Conservation (phyloP, 164 flowering plant genomes). For the Brasenia schreberi region DNA sequence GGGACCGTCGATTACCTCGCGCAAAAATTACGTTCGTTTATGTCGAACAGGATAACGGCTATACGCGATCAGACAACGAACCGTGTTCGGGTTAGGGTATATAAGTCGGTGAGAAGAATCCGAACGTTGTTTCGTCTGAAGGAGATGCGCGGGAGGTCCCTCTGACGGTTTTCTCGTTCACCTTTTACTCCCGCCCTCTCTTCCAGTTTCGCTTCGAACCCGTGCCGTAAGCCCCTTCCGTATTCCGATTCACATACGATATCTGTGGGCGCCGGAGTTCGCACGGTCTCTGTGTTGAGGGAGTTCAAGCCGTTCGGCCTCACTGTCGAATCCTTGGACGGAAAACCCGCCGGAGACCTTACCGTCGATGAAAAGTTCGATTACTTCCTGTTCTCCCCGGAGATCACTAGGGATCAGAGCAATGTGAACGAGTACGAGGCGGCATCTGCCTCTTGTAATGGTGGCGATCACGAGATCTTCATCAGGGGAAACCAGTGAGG, state of each 20-base stretch:
- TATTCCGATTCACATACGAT: background rate
- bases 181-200: too few species aligned
- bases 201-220: too few species aligned
- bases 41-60: too few species aligned
- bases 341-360: constrained; percentile 32
- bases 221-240: too few species aligned
- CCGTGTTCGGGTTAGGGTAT: too few species aligned
- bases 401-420: constrained; percentile 21
- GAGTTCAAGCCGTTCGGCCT: constrained; percentile 94
- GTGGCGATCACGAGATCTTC: constrained; percentile 81
- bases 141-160: too few species aligned
- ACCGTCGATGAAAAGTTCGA: constrained; percentile 29
- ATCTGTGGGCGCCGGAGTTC: constrained; percentile 27
- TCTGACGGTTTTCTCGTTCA: too few species aligned
- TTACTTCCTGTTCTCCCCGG: constrained; percentile 69
- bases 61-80: too few species aligned
- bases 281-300: constrained; percentile 57
- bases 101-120: too few species aligned
- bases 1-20: too few species aligned
- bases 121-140: too few species aligned
- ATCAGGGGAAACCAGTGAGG: constrained; percentile 72
- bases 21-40: too few species aligned
- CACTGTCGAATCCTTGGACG: constrained; percentile 73
- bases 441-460: constrained; percentile 18
- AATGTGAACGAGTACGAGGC: background rate